A percentile compares a stretch with the other conserved stretches of the same genome.
Conservation (phyloP, 345 rosid species). For the Alliaria petiolata region DNA sequence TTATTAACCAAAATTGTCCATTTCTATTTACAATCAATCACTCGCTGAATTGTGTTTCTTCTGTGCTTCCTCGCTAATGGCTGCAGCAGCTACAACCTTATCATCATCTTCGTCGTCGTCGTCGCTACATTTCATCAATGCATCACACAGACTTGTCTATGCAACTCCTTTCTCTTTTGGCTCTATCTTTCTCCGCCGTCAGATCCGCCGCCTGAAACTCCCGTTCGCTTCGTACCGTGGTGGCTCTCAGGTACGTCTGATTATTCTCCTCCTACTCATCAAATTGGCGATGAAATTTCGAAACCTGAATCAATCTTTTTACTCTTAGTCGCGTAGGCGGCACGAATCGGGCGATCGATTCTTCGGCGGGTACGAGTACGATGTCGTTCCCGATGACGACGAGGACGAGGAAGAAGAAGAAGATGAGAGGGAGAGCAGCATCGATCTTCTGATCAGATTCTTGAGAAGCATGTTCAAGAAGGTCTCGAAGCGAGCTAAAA, state of each 20-base stretch:
- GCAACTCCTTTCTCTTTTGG: background rate
- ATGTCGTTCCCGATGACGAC: constrained; percentile 15
- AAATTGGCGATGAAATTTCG: background rate
- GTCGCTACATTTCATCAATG: background rate
- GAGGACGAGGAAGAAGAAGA: constrained; percentile 43
- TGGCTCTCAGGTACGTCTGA: constrained; percentile 20
- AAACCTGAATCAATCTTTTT: background rate
- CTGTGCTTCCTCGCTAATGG: constrained; percentile 19
- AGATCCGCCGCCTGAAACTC: constrained; percentile 9
- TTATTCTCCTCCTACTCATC: background rate
- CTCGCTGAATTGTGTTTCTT: background rate
- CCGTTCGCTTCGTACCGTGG: constrained; percentile 21
- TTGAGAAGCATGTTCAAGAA: constrained; percentile 58
- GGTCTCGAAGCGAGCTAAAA: constrained; percentile 67
- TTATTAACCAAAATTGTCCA: background rate
- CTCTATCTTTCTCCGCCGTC: background rate
- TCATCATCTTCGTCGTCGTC: constrained; percentile 22
- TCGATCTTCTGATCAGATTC: constrained; percentile 67
- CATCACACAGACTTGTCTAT: background rate
- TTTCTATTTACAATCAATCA: background rate
- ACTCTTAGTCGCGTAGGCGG: constrained; percentile 40
- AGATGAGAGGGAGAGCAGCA: constrained; percentile 64
- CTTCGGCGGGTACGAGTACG: constrained; percentile 35
- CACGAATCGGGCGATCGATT: constrained; percentile 41
- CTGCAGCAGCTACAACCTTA: constrained; percentile 32